A percentile compares a stretch with the other conserved stretches of the same genome.
Conservation (phyloP, 805 yeast genomes). For the Saccharomycopsis selenospora region DNA sequence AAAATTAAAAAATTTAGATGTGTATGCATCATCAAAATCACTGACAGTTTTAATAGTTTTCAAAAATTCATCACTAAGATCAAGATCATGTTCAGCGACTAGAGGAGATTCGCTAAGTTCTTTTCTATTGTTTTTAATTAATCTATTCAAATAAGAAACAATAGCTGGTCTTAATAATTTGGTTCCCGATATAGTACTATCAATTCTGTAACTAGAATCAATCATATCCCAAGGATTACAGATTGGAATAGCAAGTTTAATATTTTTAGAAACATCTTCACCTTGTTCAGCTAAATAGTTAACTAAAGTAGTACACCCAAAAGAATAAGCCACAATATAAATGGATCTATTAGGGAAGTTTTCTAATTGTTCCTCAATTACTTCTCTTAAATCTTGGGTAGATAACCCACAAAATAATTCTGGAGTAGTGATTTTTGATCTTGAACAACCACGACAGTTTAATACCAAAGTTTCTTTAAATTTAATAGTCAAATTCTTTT, state of each 20-base stretch:
- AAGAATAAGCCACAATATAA: slow-evolving; percentile 62
- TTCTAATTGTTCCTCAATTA: slow-evolving; percentile 41
- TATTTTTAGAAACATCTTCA: slow-evolving; percentile 23
- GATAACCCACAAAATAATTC: slow-evolving; percentile 59
- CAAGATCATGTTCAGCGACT: slow-evolving; percentile 19
- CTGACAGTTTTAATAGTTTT: slow-evolving; percentile 33
- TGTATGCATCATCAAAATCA: slow-evolving; percentile 57
- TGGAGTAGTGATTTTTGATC: slow-evolving; percentile 65
- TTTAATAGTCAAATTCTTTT: slow-evolving; percentile 23
- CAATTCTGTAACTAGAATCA: slow-evolving; percentile 42
- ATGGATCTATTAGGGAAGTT: slow-evolving; percentile 56
- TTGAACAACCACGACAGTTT: slow-evolving; percentile 71
- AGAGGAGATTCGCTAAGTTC: slow-evolving; percentile 30
- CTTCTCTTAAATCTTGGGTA: slow-evolving; percentile 61
- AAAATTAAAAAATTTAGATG: slow-evolving; percentile 57
- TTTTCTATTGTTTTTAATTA: slow-evolving; percentile 38
- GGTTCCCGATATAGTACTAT: slow-evolving; percentile 33
- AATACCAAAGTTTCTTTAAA: slow-evolving; percentile 54
- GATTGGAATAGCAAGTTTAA: slow-evolving; percentile 48
- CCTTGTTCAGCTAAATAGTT: slow-evolving; percentile 68
- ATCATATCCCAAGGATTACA: slow-evolving; percentile 72
- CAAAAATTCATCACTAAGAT: slow-evolving; percentile 29
- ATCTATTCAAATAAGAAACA: slow-evolving; percentile 34
- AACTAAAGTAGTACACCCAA: slow-evolving; percentile 61
- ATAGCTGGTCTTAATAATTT: slow-evolving; percentile 37